phyloP scores from a whole-genome alignment of 2,329 filamentous ascomycete genomes.

The Biscogniauxia mediterranea region DNA sequence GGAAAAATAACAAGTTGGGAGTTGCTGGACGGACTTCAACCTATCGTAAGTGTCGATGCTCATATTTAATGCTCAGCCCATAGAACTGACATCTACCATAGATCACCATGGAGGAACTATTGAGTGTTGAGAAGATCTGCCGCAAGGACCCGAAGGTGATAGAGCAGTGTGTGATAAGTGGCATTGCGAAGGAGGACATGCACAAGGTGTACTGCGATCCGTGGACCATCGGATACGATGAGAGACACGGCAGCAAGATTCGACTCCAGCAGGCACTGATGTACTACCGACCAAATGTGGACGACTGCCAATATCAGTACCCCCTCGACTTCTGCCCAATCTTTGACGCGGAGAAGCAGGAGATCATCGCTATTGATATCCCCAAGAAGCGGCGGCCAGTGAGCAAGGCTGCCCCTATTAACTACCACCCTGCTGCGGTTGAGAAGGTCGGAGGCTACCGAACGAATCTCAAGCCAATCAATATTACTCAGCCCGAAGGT shows the following conservation, averaged over 20 bases:
- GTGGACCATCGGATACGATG: conserved; percentile 94
- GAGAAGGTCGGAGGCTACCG: conserved; percentile 74
- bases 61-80: background rate
- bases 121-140: conserved; percentile 72
- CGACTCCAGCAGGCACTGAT: conserved; percentile 90
- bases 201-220: conserved; percentile 94
- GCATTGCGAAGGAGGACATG: conserved; percentile 81
- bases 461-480: conserved; percentile 78
- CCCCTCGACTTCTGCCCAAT: conserved; percentile 94
- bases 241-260: conserved; percentile 75
- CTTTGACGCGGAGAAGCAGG: conserved; percentile 74
- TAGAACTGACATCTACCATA: conserved; percentile 29
- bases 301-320: conserved; percentile 87
- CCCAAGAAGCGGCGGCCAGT: conserved; percentile 74
- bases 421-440: conserved; percentile 75
- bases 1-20: conserved; percentile 72
- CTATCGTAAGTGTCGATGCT: conserved; percentile 56
- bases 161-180: conserved; percentile 81
- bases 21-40: conserved; percentile 73
- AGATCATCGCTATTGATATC: conserved; percentile 81
- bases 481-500: conserved; percentile 84
- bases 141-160: conserved; percentile 83
- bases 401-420: conserved; percentile 68
- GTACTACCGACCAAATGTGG: conserved; percentile 86
- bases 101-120: conserved; percentile 90